Evolutionary conservation across 2,329 filamentous ascomycete species (phyloP).

Genomic region (Verticillium albo-atrum): DNA sequence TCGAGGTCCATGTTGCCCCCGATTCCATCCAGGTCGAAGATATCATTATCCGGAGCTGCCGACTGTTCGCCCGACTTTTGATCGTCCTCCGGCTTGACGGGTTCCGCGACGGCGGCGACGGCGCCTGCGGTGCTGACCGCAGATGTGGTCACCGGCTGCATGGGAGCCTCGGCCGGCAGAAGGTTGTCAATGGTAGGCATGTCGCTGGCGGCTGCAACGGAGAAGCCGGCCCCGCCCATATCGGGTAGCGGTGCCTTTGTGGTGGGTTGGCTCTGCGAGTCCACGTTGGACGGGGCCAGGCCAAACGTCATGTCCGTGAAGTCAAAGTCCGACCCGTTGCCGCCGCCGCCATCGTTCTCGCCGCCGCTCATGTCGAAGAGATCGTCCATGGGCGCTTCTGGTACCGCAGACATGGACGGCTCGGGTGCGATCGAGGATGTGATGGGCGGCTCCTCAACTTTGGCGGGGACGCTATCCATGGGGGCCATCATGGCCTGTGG

Average conservation of each 20-base stretch:
- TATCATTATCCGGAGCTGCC: conserved; percentile 31
- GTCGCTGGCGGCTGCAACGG: conserved; percentile 25
- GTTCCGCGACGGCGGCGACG: conserved; percentile 4
- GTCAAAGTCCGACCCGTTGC: conserved; percentile 29
- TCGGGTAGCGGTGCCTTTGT: conserved; percentile 27
- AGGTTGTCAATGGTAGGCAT: conserved; percentile 20
- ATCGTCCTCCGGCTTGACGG: conserved; percentile 15
- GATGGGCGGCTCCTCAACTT: conserved; percentile 4
- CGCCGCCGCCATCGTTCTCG: conserved; percentile 1
- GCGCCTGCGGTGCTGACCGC: conserved; percentile 8
- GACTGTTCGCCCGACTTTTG: conserved; percentile 20
- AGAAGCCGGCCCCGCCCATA: conserved; percentile 43
- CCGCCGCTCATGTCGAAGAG: conserved; percentile 6
- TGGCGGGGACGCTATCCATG: conserved; percentile 23
- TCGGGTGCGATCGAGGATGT: conserved; percentile 6
- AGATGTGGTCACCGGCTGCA: conserved; percentile 1
- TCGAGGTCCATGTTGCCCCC: conserved; percentile 36
- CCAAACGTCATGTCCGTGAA: conserved; percentile 57
- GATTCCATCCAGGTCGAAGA: conserved; percentile 40
- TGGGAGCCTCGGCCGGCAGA: conserved; percentile 9
- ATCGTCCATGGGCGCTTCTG: conserved; percentile 13
- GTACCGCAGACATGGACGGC: conserved; percentile 11
- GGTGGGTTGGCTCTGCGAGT: conserved; percentile 18
- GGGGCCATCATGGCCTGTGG: conserved; percentile 16
- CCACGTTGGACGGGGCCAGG: conserved; percentile 37